Percentiles rank a stretch among this genome's conserved stretches.
phyloP scores from a whole-genome alignment of 129 eudicot species.

The Ambrosia artemisiifolia region DNA sequence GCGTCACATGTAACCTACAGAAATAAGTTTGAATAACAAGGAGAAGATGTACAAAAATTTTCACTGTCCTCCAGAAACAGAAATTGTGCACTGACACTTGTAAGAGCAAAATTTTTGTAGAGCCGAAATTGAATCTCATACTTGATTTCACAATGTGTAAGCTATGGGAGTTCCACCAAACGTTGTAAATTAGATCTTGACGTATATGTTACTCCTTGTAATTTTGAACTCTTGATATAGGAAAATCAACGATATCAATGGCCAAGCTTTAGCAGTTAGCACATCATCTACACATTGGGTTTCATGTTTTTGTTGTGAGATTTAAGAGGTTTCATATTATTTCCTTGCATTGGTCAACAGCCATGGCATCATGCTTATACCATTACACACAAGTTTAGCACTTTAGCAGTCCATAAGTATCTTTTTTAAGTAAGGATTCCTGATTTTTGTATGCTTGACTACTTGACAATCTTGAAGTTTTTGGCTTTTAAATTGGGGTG shows the following conservation, averaged over 20 bases:
- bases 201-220: neutral
- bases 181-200: neutral
- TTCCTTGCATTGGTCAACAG: constrained; percentile 1
- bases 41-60: too few relatives aligned
- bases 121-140: too few relatives aligned
- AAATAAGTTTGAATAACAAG: too few relatives aligned
- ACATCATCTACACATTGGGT: neutral
- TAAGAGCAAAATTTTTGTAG: too few relatives aligned
- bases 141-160: neutral
- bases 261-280: neutral
- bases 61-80: too few relatives aligned
- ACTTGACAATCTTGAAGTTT: neutral
- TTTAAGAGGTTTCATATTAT: neutral
- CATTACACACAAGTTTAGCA: neutral
- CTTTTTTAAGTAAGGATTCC: neutral
- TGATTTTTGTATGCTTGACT: neutral
- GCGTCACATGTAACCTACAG: neutral
- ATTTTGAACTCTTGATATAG: neutral
- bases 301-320: neutral
- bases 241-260: neutral
- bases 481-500: neutral
- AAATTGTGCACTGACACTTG: too few relatives aligned
- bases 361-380: neutral
- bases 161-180: neutral
- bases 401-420: neutral